Percentiles rank a stretch among this genome's conserved stretches.
Conservation (phyloP, 495 filamentous ascomycete genomes). For the Friedmanniomyces simplex region DNA sequence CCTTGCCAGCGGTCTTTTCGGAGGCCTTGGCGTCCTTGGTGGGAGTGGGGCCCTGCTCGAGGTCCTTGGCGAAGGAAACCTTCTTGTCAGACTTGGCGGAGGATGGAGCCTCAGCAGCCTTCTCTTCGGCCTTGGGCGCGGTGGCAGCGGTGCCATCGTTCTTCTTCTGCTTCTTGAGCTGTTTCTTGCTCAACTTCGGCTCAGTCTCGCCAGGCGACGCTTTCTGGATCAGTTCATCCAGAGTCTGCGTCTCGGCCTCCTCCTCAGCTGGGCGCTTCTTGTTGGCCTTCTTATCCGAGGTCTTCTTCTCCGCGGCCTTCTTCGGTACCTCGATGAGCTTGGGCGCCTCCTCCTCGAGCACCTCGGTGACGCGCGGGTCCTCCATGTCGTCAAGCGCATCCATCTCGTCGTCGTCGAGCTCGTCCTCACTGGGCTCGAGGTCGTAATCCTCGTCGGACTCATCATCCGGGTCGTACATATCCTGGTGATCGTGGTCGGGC, state of each 20-base stretch:
- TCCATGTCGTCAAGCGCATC: slow-evolving; percentile 71
- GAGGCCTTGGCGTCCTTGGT: slow-evolving; percentile 38
- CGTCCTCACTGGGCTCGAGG: slow-evolving; percentile 69
- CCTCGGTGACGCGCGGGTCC: slow-evolving; percentile 71
- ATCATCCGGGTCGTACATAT: slow-evolving; percentile 49
- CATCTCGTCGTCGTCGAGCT: slow-evolving; percentile 53
- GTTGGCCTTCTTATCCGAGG: slow-evolving; percentile 50
- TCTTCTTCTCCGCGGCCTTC: slow-evolving; percentile 26
- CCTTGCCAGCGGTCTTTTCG: slow-evolving; percentile 38
- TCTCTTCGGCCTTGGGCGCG: slow-evolving; percentile 39
- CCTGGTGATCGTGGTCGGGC: slow-evolving; percentile 39
- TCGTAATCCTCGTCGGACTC: slow-evolving; percentile 70
- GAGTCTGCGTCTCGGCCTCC: slow-evolving; percentile 45
- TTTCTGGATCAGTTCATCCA: slow-evolving; percentile 71
- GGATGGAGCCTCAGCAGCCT: slow-evolving; percentile 40
- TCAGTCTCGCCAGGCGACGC: slow-evolving; percentile 45
- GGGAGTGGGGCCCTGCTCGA: slow-evolving; percentile 87
- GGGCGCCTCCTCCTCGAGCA: slow-evolving; percentile 66
- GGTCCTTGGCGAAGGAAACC: slow-evolving; percentile 96
- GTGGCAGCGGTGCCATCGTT: slow-evolving; percentile 75
- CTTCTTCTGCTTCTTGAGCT: slow-evolving; percentile 90
- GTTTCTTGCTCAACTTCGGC: slow-evolving; percentile 76
- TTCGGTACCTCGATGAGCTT: slow-evolving; percentile 57
- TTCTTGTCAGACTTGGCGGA: slow-evolving; percentile 72
- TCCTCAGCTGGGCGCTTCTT: slow-evolving; percentile 70